phyloP scores from a whole-genome alignment of 352 stramenopile species.

The Globisporangium acanthophoron region DNA sequence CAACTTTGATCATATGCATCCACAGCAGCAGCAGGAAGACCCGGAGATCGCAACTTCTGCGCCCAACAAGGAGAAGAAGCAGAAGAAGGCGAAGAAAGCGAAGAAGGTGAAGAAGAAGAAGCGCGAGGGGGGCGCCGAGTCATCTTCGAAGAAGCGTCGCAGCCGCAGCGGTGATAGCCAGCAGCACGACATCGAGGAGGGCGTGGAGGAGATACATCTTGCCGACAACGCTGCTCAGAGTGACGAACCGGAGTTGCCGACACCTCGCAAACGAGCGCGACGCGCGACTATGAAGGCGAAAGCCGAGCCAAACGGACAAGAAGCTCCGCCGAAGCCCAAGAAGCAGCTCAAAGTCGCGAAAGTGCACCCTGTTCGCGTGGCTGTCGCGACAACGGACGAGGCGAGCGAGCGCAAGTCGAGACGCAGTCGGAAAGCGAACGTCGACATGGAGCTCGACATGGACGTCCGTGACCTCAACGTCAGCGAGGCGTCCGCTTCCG shows the following conservation, averaged over 20 bases:
- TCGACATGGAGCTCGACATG: constrained; percentile 59
- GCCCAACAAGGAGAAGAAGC: constrained; percentile 6
- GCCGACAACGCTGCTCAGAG: too few species aligned
- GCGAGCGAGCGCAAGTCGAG: constrained; percentile 36
- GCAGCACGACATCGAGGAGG: too few species aligned
- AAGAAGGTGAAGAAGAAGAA: constrained; percentile 6
- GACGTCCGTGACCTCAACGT: constrained; percentile 26
- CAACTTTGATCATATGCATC: too few species aligned
- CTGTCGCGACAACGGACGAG: constrained; percentile 43
- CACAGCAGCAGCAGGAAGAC: background rate
- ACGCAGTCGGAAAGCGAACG: constrained; percentile 21
- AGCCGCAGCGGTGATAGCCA: background rate
- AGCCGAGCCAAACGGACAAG: too few species aligned
- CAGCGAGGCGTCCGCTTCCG: constrained; percentile 1
- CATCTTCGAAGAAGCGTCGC: too few species aligned
- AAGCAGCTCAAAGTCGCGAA: background rate
- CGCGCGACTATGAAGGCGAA: too few species aligned
- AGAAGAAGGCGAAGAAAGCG: background rate
- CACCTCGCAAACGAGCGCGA: background rate
- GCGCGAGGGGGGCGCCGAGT: background rate
- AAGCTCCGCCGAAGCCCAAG: background rate
- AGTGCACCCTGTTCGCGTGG: constrained; percentile 29
- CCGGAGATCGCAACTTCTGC: background rate
- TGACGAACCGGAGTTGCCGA: background rate
- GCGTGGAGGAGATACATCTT: too few species aligned